phyloP scores from a whole-genome alignment of 495 filamentous ascomycete species.

The Xanthoparmelia taractica region DNA sequence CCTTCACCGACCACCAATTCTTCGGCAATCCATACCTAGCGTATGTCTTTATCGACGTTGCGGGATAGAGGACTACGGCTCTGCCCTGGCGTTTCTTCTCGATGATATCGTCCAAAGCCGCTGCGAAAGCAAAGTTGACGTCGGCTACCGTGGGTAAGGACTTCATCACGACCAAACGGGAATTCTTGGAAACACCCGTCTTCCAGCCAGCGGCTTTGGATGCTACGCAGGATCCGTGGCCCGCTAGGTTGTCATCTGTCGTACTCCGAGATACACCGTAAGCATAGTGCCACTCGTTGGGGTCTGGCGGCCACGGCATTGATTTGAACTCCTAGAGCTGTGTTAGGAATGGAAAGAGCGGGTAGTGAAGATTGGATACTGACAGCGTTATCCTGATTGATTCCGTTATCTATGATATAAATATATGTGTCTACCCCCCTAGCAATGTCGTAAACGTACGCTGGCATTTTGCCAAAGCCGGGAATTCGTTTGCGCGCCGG shows the following conservation, averaged over 20 bases:
- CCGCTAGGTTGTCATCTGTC: conserved; percentile 1
- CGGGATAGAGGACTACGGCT: conserved; percentile 6
- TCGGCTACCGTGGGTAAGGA: not conserved
- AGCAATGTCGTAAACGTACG: not conserved
- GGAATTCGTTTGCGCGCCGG: not conserved
- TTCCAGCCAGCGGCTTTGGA: conserved; percentile 10
- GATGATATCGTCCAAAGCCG: conserved; percentile 1
- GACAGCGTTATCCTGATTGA: not conserved
- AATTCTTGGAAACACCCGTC: conserved; percentile 2
- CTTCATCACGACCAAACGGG: not conserved
- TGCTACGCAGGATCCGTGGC: conserved; percentile 5
- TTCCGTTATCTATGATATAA: conserved; percentile 4
- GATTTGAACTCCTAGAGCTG: conserved; percentile 4
- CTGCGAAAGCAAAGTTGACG: conserved; percentile 4
- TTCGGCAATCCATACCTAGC: no score
- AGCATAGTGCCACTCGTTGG: not conserved
- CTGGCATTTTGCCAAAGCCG: not conserved
- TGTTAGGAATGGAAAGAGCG: not conserved
- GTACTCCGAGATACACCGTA: not conserved
- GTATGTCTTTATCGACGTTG: not conserved
- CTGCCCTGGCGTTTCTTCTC: not conserved
- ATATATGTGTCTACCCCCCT: not conserved
- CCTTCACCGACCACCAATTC: not conserved
- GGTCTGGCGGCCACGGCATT: not conserved
- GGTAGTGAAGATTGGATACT: not conserved